phyloP scores from a whole-genome alignment of 2,329 filamentous ascomycete genomes.

The Fusarium siculi region DNA sequence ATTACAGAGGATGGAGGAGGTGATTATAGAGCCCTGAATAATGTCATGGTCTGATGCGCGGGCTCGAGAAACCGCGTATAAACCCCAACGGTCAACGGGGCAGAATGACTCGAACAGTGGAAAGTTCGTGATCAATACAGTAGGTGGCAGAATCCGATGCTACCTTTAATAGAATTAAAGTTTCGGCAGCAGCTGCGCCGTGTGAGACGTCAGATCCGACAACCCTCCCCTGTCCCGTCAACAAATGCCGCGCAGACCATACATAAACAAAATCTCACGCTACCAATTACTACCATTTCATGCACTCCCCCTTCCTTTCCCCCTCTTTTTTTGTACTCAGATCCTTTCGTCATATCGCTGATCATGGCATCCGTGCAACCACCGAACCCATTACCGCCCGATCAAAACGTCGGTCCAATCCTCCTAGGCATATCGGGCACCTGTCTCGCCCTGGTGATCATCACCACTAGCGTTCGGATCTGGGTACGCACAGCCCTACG shows the following conservation, averaged over 20 bases:
- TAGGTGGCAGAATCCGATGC: neutral
- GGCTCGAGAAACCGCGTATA: neutral
- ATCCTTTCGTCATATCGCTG: neutral
- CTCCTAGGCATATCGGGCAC: conserved; percentile 48
- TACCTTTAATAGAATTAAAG: neutral
- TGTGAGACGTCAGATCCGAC: neutral
- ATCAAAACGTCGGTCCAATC: conserved; percentile 47
- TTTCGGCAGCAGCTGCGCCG: neutral
- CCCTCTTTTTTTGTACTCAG: neutral
- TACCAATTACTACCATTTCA: neutral
- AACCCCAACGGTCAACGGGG: neutral
- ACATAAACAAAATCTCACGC: neutral
- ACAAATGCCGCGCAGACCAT: neutral
- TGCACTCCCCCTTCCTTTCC: neutral
- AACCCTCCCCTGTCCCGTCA: neutral
- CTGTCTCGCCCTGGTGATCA: conserved; percentile 47
- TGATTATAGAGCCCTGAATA: neutral
- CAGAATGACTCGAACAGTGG: neutral
- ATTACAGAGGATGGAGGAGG: neutral
- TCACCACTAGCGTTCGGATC: conserved; percentile 48
- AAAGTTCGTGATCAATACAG: neutral
- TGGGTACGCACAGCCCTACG: conserved; percentile 46
- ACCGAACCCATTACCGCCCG: conserved; percentile 49
- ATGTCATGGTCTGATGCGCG: neutral
- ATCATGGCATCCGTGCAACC: conserved; percentile 27